Evolutionary conservation across 2,329 filamentous ascomycete genomes (phyloP), one percentile per base, ranked within the genome.

Genomic region (Fusarium miscanthi): DNA sequence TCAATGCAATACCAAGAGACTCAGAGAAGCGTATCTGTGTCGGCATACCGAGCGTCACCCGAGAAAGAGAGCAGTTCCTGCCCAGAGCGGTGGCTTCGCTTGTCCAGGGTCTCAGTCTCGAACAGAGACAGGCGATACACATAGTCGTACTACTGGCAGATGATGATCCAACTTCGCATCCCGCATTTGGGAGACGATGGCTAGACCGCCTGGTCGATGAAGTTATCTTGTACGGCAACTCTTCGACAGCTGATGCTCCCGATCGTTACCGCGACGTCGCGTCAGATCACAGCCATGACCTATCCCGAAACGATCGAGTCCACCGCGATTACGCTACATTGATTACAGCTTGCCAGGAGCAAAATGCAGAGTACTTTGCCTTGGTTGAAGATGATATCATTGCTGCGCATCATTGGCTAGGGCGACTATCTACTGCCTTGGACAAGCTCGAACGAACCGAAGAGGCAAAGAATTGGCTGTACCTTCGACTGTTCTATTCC

Each of bases 401-500:
- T 33, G 79, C 79, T 10, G 73, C 78, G 11, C 63, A 74, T 23
- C 74, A 79, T 27, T 81, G 80, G 80, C 72, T 80, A 30, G n/a
- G 61, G 11, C 67, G 76, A 17, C 42, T 80, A 17, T 52, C 61
- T 6, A n/a, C 27, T 5, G 54, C 23, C 0, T 13, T 67, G 13
- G 58, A 37, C 4, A 76, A 72, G 6, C 66, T 80, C 17, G 63
- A 72, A 16, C 43, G 70, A 16, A 72, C 76, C 8, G 78, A 80
- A 51, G 56, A 68, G 2, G 41, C 45, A 25, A 59, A 27, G 43
- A 66, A 52, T 11, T 81, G 79, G 79, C 59, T 81, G 16, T 82
- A 81, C 51, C 73, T 82, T 12, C 73, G 80, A 21, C 72, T 82
- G 2, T 82, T 82, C 52, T 82, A 81, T 49, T 79, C 80, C 1